These are phyloP conservation scores for Rhododendron vialii DNA, from an alignment of 148 eudicot species.

Conservation along the genomic window DNA sequence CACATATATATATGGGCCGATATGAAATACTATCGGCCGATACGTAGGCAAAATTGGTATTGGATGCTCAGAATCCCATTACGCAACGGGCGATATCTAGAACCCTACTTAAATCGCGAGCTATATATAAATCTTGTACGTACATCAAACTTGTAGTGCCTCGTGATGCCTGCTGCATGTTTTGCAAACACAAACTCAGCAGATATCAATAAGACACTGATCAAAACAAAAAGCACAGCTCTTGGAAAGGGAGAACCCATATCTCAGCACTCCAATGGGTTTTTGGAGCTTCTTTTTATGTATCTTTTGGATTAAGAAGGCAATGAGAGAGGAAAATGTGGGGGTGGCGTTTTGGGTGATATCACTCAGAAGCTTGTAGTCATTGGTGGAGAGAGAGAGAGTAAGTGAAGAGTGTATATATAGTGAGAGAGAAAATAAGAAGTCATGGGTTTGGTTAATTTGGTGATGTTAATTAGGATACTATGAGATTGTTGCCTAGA, in stretches of 20 bases:
- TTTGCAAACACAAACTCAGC: conserved; percentile 4
- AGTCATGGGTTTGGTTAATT: not conserved
- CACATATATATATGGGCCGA: no score
- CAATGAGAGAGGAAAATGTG: not conserved
- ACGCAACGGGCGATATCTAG: not conserved
- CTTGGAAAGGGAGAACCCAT: conserved; percentile 4
- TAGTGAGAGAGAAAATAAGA: not conserved
- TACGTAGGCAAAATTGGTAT: no score
- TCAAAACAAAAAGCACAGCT: not conserved
- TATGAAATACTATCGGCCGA: no score
- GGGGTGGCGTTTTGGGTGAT: not conserved
- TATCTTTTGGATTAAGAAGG: not conserved
- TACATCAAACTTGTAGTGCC: conserved; percentile 39
- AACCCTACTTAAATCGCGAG: no score
- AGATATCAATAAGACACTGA: not conserved
- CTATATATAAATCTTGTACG: not conserved
- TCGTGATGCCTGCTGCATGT: conserved; percentile 13
- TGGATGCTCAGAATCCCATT: no score
- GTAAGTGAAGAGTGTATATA: conserved; percentile 1
- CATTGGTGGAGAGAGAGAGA: not conserved
- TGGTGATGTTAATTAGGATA: not conserved
- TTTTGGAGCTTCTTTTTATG: not conserved
- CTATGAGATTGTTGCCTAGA: not conserved
- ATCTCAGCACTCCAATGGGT: not conserved
- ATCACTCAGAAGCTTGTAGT: no score